Base-by-base conservation (phyloP, 768 basidiomycete species). In the Boletus barrowsii region DNA sequence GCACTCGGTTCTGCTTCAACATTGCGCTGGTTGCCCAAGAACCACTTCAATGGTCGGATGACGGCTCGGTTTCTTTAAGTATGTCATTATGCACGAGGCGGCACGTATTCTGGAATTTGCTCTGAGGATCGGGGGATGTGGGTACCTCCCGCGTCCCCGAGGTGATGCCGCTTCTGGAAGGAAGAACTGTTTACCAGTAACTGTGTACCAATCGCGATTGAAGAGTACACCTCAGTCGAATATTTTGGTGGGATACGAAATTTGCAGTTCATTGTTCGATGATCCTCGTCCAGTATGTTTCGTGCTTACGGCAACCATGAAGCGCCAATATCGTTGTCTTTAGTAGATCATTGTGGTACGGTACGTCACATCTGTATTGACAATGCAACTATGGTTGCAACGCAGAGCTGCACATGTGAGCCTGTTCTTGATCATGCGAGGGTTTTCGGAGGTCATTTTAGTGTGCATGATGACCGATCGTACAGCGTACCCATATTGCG, bases 101-200 rank as follows among this genome's bases (percentile, higher is more conserved):
- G 47, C 39, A 14, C 43, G 49, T 49, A 35, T 58, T 15, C 49
- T 59, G 30, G 51, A 20, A 15, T 57, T 56, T 49, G 14, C 54
- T 24, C 35, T 62, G 41, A 29, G 43, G 47, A 57, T 53, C 61
- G 63, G 55, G 64, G 49, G 36, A 51, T 36, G 56, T 61, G 62
- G 69, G 49, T 54, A 46, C 44, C 17, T 56, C 53, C 61, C 66
- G 58, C 58, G 63, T 69, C 47, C 41, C 64, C 64, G 62, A 64
- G 59, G 56, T 67, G 76, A 43, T 68, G 69, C 49, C 59, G 32
- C 58, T 59, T 72, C 57, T 65, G 64, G 54, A 65, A 58, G 53
- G 58, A 54, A 56, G 51, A 32, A 37, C 43, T 37, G 45, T 42
- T 48, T 57, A 58, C 58, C 55, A 54, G 32, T 54, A 44, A 50